Evolutionary conservation across 352 stramenopile species (phyloP), one percentile per base, ranked within the genome.

Genomic region (Phytophthora cryptogea): DNA sequence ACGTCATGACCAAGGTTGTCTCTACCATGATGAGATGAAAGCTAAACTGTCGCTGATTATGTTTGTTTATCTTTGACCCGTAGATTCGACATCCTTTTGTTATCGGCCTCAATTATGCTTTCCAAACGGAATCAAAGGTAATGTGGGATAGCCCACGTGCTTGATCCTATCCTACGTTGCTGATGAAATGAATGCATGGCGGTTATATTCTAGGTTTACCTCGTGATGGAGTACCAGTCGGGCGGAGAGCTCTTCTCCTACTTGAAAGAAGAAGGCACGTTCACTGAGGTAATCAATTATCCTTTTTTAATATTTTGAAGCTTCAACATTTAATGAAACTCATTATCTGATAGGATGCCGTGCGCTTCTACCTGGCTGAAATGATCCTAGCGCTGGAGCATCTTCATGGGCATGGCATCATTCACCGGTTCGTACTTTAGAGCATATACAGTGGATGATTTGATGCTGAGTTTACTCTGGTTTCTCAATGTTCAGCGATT

Each of bases 101-200:
- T 28, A 91, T 90, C 51, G 76, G 77, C 16, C 64, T 94, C 20
- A 80, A 75, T 58, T 91, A 89, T 48, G 81, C 86, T 8, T 92
- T 92, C 46, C 86, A 94, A 64, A 90, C 83, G 9, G 76, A 94
- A 35, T 84, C 85, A n/a, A 94, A 94, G 65, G 83, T 90, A 45
- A 28, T 23, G 20, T 23, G 20, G 20, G 20, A 26, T 14, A 41
- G 16, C 9, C 8, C 23, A 14, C 30, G 2, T 51, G 11, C 28
- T 39, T 40, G 27, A 7, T 20, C 27, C 5, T 30, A 5, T 9
- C 11, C 6, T 32, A n/a, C 5, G 11, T 44, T 32, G 8, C 16
- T 44, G n/a, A 68, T 20, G 1, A 4, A 16, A 39, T 32, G 26
- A 26, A 16, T 31, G 1, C 20, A 23, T 23, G 20, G 20, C 20